Percentiles rank a stretch among this genome's conserved stretches.
phyloP scores from a whole-genome alignment of 176 grass and related monocot genomes.

The Panicum miliaceum region DNA sequence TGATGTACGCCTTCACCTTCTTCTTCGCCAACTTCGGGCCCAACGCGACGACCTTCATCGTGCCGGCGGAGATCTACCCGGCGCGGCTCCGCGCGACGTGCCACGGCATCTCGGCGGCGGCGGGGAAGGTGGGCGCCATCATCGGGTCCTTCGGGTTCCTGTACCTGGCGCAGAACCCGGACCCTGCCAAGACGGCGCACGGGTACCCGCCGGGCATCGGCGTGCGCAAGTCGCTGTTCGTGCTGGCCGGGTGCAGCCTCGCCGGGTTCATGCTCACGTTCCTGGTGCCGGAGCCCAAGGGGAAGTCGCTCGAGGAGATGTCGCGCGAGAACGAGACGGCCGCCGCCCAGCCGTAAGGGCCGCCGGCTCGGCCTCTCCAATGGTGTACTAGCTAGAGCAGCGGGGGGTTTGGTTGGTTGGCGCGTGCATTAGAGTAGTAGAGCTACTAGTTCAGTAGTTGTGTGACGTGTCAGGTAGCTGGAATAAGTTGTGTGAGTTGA shows the following conservation, averaged over 20 bases:
- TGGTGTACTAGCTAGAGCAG: background rate
- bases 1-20: conserved; percentile 72
- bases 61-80: conserved; percentile 83
- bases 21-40: conserved; percentile 96
- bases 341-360: background rate
- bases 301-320: conserved; percentile 58
- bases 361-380: too few relatives aligned
- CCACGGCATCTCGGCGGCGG: conserved; percentile 75
- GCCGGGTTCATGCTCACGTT: conserved; percentile 47
- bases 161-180: conserved; percentile 51
- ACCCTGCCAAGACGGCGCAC: conserved; percentile 35
- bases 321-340: conserved; percentile 27
- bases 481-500: too few relatives aligned
- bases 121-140: conserved; percentile 49
- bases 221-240: conserved; percentile 46
- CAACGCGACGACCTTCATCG: conserved; percentile 79
- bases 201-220: conserved; percentile 49
- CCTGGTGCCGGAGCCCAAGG: conserved; percentile 58
- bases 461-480: too few relatives aligned
- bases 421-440: too few relatives aligned
- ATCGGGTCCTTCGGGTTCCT: conserved; percentile 40
- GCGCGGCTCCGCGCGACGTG: conserved; percentile 78
- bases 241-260: conserved; percentile 48
- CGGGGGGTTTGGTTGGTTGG: too few relatives aligned
- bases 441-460: too few relatives aligned